Evolutionary conservation across 129 eudicot genomes (phyloP).

Genomic region (Ambrosia trifida): DNA sequence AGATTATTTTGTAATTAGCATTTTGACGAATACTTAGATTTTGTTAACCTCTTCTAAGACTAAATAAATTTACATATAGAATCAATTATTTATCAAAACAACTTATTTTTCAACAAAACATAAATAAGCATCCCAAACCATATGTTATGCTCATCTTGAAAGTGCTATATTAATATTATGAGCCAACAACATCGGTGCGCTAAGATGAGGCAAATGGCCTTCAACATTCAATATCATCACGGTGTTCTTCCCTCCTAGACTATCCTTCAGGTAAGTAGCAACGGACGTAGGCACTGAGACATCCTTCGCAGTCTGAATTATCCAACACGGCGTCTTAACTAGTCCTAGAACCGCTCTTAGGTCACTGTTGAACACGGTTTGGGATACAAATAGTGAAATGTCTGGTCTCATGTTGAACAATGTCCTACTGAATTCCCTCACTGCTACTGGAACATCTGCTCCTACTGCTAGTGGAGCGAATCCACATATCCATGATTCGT

Average conservation of each 20-base stretch:
- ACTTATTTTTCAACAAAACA: no score
- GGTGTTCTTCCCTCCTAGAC: constrained; percentile 34
- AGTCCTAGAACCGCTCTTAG: constrained; percentile 37
- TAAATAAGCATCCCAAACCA: no score
- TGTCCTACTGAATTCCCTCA: constrained; percentile 48
- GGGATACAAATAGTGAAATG: constrained; percentile 35
- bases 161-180: constrained; percentile 14
- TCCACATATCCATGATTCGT: constrained; percentile 49
- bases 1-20: no score
- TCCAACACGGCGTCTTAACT: constrained; percentile 34
- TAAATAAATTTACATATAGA: no score
- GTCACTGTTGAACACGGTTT: constrained; percentile 43
- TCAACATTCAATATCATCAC: constrained; percentile 36
- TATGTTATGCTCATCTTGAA: neutral
- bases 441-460: constrained; percentile 47
- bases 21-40: no score
- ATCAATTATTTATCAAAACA: no score
- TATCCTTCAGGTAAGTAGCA: constrained; percentile 27
- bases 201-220: constrained; percentile 50
- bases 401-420: constrained; percentile 60
- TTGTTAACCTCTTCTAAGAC: no score
- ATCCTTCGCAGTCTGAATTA: constrained; percentile 46
- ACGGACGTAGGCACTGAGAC: constrained; percentile 40
- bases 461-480: constrained; percentile 57
- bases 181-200: constrained; percentile 25